phyloP scores from a whole-genome alignment of 2,329 filamentous ascomycete genomes.

The Microdochium paspali region DNA sequence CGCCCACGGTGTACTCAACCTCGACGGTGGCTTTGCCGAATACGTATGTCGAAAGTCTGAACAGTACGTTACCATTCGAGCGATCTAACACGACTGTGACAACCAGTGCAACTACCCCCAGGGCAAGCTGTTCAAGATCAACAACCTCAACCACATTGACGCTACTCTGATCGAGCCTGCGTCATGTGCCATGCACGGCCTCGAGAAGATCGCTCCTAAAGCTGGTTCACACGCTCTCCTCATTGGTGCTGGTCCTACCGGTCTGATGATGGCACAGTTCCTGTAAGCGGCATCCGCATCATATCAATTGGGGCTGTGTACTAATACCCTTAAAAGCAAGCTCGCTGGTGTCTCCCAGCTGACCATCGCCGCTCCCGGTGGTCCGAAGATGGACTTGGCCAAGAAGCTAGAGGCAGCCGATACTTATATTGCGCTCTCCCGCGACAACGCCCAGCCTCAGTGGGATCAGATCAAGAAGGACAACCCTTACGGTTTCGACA shows the following conservation, averaged over 20 bases:
- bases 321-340: slow-evolving; percentile 8
- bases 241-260: slow-evolving; percentile 59
- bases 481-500: slow-evolving; percentile 65
- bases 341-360: slow-evolving; percentile 61
- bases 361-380: slow-evolving; percentile 58
- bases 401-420: slow-evolving; percentile 45
- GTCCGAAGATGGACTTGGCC: slow-evolving; percentile 63
- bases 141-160: slow-evolving; percentile 58
- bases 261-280: slow-evolving; percentile 36
- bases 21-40: slow-evolving; percentile 65
- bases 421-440: slow-evolving; percentile 43
- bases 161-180: slow-evolving; percentile 63
- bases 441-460: slow-evolving; percentile 44
- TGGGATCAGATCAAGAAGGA: slow-evolving; percentile 52
- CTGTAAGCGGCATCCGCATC: slow-evolving; percentile 8
- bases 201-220: slow-evolving; percentile 59
- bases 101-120: slow-evolving; percentile 34
- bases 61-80: neutral
- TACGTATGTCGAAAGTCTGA: slow-evolving; percentile 28
- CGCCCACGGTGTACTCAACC: slow-evolving; percentile 51
- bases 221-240: slow-evolving; percentile 56
- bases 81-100: neutral
- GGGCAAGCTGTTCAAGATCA: slow-evolving; percentile 52
- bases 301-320: neutral
- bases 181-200: slow-evolving; percentile 60